A percentile compares a stretch with the other conserved stretches of the same genome.
Evolutionary conservation across 345 rosid genomes (phyloP).

Genomic region (Raphanus sativus): DNA sequence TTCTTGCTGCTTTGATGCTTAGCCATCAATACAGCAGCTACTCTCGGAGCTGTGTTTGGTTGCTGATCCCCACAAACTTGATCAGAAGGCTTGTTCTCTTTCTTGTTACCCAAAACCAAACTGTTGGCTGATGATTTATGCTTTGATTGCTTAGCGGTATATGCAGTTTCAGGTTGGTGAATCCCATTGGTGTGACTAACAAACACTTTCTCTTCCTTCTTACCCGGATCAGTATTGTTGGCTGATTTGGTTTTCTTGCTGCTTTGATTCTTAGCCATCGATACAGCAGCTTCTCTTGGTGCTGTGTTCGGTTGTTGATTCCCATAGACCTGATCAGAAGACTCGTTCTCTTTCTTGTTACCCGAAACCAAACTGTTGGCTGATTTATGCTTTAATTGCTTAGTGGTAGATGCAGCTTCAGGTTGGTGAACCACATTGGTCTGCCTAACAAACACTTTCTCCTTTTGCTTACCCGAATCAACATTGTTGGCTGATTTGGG

Average conservation of each 20-base stretch:
- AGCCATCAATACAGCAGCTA: not conserved
- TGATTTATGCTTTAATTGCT: slow-evolving; percentile 14
- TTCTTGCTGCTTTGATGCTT: slow-evolving; percentile 33
- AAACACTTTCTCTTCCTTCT: slow-evolving; percentile 25
- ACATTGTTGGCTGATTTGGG: not conserved
- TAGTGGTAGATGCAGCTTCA: slow-evolving; percentile 17
- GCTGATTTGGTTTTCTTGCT: slow-evolving; percentile 25
- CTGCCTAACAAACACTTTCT: slow-evolving; percentile 18
- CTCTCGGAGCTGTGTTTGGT: slow-evolving; percentile 19
- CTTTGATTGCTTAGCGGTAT: slow-evolving; percentile 11
- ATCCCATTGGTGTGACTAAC: slow-evolving; percentile 12
- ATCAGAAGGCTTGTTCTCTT: slow-evolving; percentile 29
- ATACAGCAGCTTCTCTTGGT: slow-evolving; percentile 12
- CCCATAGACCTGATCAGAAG: slow-evolving; percentile 8
- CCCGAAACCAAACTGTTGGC: not conserved
- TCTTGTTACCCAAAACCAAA: slow-evolving; percentile 17
- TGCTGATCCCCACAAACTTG: slow-evolving; percentile 14
- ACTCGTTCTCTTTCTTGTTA: slow-evolving; percentile 34
- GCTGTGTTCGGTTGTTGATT: slow-evolving; percentile 18
- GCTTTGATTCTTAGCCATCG: slow-evolving; percentile 18
- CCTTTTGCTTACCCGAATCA: slow-evolving; percentile 25
- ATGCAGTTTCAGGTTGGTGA: slow-evolving; percentile 23
- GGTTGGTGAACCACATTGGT: slow-evolving; percentile 8
- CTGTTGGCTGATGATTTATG: slow-evolving; percentile 3
- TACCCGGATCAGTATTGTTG: slow-evolving; percentile 21